These are phyloP conservation scores for Hemileia vastatrix DNA, from an alignment of 1,284 basidiomycete genomes.

Conservation along the genomic window DNA sequence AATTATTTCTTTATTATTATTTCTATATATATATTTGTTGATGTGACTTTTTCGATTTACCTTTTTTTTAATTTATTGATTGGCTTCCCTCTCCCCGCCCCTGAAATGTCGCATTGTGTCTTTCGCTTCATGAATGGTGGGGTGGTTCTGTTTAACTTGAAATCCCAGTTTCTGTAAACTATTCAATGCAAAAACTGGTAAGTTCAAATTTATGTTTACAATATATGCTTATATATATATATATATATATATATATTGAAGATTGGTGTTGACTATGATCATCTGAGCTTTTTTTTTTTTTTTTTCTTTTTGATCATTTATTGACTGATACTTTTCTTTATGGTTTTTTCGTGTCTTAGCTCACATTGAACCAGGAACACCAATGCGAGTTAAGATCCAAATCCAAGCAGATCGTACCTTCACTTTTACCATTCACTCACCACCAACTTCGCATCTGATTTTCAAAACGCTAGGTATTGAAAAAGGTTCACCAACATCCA, in stretches of 20 bases:
- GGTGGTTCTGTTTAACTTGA: too few species aligned
- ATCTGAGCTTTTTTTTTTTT: neutral
- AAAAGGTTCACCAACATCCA: constrained; percentile 60
- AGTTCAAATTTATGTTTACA: neutral
- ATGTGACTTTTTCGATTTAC: too few species aligned
- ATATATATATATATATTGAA: too few species aligned
- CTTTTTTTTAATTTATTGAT: too few species aligned
- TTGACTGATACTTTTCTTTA: constrained; percentile 47
- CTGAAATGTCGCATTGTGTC: too few species aligned
- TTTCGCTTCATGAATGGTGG: too few species aligned
- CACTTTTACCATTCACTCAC: constrained; percentile 82
- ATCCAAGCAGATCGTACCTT: constrained; percentile 93
- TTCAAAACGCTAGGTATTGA: constrained; percentile 85
- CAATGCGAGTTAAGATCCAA: constrained; percentile 79
- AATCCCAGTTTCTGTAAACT: constrained; percentile 19
- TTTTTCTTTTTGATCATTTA: constrained; percentile 3
- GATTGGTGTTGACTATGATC: too few species aligned
- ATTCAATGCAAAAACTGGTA: constrained; percentile 21
- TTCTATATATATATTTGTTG: neutral
- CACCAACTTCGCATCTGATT: constrained; percentile 76
- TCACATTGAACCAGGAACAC: constrained; percentile 74
- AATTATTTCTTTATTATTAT: constrained; percentile 28
- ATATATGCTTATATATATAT: neutral
- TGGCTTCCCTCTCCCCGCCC: too few species aligned
- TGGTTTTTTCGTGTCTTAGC: constrained; percentile 62